A percentile compares a stretch with the other conserved stretches of the same genome.
Evolutionary conservation across 2,329 filamentous ascomycete genomes (phyloP).

Genomic region (Cladosporium sp.): DNA sequence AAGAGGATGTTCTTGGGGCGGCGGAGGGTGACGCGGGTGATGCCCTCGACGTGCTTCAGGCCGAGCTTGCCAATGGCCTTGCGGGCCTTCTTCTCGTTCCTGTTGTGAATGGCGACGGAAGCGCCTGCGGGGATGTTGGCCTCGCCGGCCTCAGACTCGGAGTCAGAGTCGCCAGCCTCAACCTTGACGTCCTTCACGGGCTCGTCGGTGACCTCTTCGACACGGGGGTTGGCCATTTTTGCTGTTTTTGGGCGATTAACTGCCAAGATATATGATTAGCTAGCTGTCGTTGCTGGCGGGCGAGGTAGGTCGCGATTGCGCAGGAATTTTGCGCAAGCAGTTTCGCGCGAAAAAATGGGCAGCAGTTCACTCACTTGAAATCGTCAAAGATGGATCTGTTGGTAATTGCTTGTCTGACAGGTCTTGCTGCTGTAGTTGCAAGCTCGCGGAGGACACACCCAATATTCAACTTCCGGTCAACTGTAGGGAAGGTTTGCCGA

Average conservation of each 20-base stretch:
- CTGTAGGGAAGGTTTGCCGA: too few species aligned
- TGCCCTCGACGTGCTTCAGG: conserved; percentile 92
- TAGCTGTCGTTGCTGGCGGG: background rate
- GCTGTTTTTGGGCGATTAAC: background rate
- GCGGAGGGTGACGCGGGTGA: conserved; percentile 96
- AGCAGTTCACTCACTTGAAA: conserved; percentile 10
- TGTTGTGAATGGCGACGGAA: conserved; percentile 88
- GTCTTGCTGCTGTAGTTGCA: too few species aligned
- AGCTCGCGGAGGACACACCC: too few species aligned
- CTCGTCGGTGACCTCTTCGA: conserved; percentile 95
- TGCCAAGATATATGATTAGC: too few species aligned
- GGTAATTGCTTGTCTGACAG: background rate
- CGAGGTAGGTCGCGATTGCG: background rate
- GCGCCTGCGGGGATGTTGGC: conserved; percentile 77
- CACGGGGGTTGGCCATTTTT: conserved; percentile 91
- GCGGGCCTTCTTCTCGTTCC: conserved; percentile 99
- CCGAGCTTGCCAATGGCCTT: conserved; percentile 99
- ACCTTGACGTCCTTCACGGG: conserved; percentile 63
- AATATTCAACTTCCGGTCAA: too few species aligned
- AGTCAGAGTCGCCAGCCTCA: conserved; percentile 68
- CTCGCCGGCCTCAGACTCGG: conserved; percentile 69
- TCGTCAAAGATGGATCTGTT: conserved; percentile 24
- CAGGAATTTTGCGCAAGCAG: background rate
- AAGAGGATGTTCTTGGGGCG: conserved; percentile 99
- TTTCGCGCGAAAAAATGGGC: background rate